Base-by-base conservation (phyloP, 768 basidiomycete genomes). In the Daedalea quercina region DNA sequence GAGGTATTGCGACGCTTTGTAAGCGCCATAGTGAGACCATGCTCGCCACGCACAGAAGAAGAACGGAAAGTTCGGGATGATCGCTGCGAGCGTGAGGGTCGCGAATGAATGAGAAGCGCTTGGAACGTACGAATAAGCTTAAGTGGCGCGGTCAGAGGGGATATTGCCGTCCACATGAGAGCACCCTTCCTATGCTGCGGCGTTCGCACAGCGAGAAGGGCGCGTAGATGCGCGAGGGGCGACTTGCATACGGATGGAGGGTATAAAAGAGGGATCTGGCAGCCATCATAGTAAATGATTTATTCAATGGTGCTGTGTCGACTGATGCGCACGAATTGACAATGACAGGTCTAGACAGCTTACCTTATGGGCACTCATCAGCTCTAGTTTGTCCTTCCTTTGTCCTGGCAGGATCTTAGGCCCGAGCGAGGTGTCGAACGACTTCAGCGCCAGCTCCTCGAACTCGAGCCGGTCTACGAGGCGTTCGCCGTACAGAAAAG, bases 11-110 rank as follows among this genome's bases (percentile, higher is more conserved):
- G 89, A 84, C 28, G 85, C 76, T 70, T 77, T 84, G 68, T 79
- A 86, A 25, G 85, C 86, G 87, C 75, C 79, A 64, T 85, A 91
- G 67, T 92, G 89, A 35, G 83, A 85, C 88, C 88, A 92, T 41
- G 87, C 82, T 42, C 89, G 76, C 89, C 89, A 92, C 9, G 75
- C 78, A 60, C 87, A 90, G 68, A 87, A 92, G 72, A 92, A 89
- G 65, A 92, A 85, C 0, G 89, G 89, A 19, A 92, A 67, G 64
- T 92, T 92, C 26, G 89, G 90, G 67, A 91, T 80, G 42, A 91
- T 63, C 23, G 89, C 89, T 91, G 53, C 17, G 44, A 15, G 37
- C 15, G 7, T 40, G 7, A 40, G 24, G 22, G 43, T 23, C 17
- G 15, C 13, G 3, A 24, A 3, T 23, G 2, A 15, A 31, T 2